Evolutionary conservation across 106 monocot species (phyloP).

Genomic region (Allium sativum): DNA sequence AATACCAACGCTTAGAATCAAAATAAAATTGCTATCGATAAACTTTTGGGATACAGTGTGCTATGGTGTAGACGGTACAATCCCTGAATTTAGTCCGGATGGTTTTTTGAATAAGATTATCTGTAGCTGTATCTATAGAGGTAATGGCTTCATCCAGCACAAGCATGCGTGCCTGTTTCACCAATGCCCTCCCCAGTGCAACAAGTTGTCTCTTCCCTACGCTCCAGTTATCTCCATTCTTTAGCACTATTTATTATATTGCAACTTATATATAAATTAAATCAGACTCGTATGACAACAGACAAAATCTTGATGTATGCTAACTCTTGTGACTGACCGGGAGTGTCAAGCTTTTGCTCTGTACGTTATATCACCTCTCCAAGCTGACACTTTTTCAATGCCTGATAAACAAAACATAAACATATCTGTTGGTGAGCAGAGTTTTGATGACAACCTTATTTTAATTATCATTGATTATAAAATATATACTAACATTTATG

Average conservation of each 20-base stretch:
- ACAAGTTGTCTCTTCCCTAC: constrained; percentile 89
- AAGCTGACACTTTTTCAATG: constrained; percentile 93
- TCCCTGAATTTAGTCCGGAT: constrained; percentile 65
- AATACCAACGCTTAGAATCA: constrained; percentile 83
- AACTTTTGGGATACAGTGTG: constrained; percentile 90
- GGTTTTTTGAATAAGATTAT: constrained; percentile 82
- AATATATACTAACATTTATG: too few species aligned
- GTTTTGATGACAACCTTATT: too few species aligned
- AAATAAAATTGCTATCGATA: constrained; percentile 86
- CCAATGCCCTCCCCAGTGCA: constrained; percentile 68
- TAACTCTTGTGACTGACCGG: constrained; percentile 44
- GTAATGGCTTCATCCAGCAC: constrained; percentile 98
- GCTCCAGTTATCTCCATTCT: constrained; percentile 98
- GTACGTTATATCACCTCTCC: constrained; percentile 66
- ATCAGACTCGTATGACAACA: too few species aligned
- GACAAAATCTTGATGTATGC: too few species aligned
- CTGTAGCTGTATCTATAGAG: constrained; percentile 89
- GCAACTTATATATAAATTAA: too few species aligned
- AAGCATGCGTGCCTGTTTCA: constrained; percentile 67
- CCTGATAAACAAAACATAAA: constrained; percentile 39
- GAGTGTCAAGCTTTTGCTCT: constrained; percentile 61
- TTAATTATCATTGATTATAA: too few species aligned
- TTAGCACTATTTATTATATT: too few species aligned
- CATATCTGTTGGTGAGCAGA: too few species aligned
- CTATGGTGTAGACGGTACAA: constrained; percentile 89